Evolutionary conservation across 306 rosid species (phyloP), one percentile per base, ranked within the genome.

Genomic region (Sphenostylis stenocarpa): DNA sequence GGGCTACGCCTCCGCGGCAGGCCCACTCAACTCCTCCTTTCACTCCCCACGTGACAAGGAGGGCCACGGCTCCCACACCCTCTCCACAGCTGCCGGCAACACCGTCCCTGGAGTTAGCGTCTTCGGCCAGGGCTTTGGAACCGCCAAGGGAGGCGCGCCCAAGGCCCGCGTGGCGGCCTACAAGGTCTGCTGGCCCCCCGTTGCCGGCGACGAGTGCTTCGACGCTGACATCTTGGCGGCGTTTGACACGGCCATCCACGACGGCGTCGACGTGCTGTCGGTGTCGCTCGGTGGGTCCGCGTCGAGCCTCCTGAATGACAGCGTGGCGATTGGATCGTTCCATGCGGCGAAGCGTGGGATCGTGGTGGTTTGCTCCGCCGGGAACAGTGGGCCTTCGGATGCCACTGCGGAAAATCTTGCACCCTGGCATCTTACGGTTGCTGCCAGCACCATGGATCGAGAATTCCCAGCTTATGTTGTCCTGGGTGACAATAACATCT

Each of bases 21-120:
- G 92, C 0, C 71, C 77, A 3, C 83, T 92, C 0, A 92, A 88
- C 82, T 82, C 92, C 12, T 49, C 93, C 15, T 89, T 76, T 29
- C 64, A 92, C 10, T 77, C 98, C 1, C 97, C 97, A 0, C 84
- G 96, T 4, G 98, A 94, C 78, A 75, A 5, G 0, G 96, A 94
- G 4, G 98, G 98, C 38, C 98, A 94, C 23, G 98, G 98, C 17
- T 77, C 98, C 7, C 98, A 94, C 85, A 94, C 98, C 4, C 69
- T 94, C 31, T 94, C 98, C 14, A 94, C 98, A 2, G 97, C 98
- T 0, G 97, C 85, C 3, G 98, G 97, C 0, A 94, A 88, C 85
- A 81, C 83, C 49, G 96, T 94, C 4, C 10, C 77, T 1, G 83
- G 88, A 2, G 96, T 88, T 14, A 90, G 75, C 45, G 91, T 90